These are phyloP conservation scores for Rubia balearica DNA, from an alignment of 305 asterid genomes.

Conservation along the genomic window DNA sequence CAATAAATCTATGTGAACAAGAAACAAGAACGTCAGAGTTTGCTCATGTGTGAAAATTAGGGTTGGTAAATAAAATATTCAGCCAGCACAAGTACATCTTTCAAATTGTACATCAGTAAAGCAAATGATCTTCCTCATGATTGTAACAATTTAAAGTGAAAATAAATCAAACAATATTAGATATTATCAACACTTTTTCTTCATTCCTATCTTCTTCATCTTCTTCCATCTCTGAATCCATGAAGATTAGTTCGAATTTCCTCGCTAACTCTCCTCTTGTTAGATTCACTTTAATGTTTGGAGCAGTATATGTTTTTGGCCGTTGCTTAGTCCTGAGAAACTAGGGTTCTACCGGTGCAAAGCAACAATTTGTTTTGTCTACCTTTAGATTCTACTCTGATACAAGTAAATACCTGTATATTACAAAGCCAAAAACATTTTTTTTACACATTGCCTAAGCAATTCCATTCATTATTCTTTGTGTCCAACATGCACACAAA, in stretches of 20 bases:
- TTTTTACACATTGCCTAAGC: no score
- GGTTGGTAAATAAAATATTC: conserved; percentile 38
- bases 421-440: no score
- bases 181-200: background rate
- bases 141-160: conserved; percentile 5
- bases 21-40: background rate
- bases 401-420: no score
- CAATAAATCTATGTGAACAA: background rate
- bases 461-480: no score
- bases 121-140: conserved; percentile 6
- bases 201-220: background rate
- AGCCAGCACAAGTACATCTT: conserved; percentile 22
- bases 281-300: conserved; percentile 40
- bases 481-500: no score
- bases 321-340: conserved; percentile 38
- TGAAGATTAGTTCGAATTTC: conserved; percentile 18
- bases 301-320: conserved; percentile 33
- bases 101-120: background rate
- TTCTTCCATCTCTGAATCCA: background rate
- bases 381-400: conserved; percentile 15
- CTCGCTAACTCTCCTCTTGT: conserved; percentile 27
- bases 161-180: background rate
- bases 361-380: conserved; percentile 68
- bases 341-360: conserved; percentile 43
- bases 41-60: background rate